A percentile compares a stretch with the other conserved stretches of the same genome.
Conservation (phyloP, 2,329 filamentous ascomycete species). For the Fusarium stilboides region DNA sequence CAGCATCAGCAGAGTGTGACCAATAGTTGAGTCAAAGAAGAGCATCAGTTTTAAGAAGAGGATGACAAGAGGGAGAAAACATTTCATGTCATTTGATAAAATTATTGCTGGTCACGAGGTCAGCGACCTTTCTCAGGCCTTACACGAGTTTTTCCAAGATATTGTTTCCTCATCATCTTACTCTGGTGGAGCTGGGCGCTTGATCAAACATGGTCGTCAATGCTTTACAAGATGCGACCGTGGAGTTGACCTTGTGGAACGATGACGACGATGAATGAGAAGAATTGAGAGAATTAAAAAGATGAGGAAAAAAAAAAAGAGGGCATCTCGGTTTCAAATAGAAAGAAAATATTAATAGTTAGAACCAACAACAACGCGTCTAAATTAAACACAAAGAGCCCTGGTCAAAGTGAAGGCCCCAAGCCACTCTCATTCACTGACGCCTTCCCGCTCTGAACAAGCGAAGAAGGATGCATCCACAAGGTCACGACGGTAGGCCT, state of each 20-base stretch:
- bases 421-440: conserved; percentile 10
- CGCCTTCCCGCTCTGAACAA: conserved; percentile 7
- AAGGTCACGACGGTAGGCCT: conserved; percentile 38
- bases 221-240: conserved; percentile 30
- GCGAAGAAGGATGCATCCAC: conserved; percentile 21
- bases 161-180: conserved; percentile 16
- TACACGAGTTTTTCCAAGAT: conserved; percentile 8
- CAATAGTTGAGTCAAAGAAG: neutral
- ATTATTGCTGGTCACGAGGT: neutral
- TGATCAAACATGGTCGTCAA: conserved; percentile 40
- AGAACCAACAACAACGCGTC: conserved; percentile 10
- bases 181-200: conserved; percentile 37
- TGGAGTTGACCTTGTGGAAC: conserved; percentile 36
- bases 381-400: conserved; percentile 17
- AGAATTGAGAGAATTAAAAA: conserved; percentile 1
- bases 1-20: conserved; percentile 1
- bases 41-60: neutral
- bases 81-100: neutral
- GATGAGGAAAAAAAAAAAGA: conserved; percentile 10
- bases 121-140: neutral
- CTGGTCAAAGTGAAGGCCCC: conserved; percentile 1
- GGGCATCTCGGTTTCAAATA: conserved; percentile 27
- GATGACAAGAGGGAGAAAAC: neutral
- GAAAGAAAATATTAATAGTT: neutral
- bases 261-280: conserved; percentile 18